Evolutionary conservation across 2,329 filamentous ascomycete genomes (phyloP), one percentile per base, ranked within the genome.

Genomic region (Aspergillus texensis): DNA sequence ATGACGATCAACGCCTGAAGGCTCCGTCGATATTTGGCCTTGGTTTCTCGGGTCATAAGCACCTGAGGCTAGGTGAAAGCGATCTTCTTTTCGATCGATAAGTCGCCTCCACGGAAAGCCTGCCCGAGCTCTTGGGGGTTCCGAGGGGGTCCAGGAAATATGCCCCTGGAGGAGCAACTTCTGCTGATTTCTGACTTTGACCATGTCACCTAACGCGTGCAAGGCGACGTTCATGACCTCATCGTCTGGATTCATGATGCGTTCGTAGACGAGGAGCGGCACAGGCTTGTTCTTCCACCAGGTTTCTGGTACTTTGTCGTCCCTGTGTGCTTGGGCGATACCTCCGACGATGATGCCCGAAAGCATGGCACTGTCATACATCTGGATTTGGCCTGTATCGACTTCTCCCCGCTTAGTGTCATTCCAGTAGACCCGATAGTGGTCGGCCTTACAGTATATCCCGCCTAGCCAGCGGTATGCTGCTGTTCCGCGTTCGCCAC

Each of bases 401-500:
- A 21, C 12, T 60, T 76, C 75, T 4, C 74, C 73, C 11, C 71
- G 68, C 36, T 72, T 60, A 5, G 64, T 56, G 46, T 78, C 74
- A 5, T 61, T 71, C 76, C 76, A 79, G 57, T 69, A 76, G 9
- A 79, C 66, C 5, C 72, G 71, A 26, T 70, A 71, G 24, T 70
- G 67, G 0, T 30, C 26, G 1, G 68, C 45, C 4, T 68, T 39
- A 4, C 62, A 64, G 60, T 79, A 80, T 16, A 79, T 72, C 1
- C 77, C 77, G 0, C 78, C 78, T 16, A 80, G 62, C 77, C 77
- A 79, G 39, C 75, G 73, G 61, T 79, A 80, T 1, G 61, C 62
- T 8, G 72, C 77, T 2, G 54, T 57, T 11, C 67, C 57, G 12
- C 62, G 30, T 4, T 62, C n/a, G 0, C 67, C 68, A 0, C 67